Base-by-base conservation (phyloP, 1,284 basidiomycete genomes). In the Leccinum solheimii region DNA sequence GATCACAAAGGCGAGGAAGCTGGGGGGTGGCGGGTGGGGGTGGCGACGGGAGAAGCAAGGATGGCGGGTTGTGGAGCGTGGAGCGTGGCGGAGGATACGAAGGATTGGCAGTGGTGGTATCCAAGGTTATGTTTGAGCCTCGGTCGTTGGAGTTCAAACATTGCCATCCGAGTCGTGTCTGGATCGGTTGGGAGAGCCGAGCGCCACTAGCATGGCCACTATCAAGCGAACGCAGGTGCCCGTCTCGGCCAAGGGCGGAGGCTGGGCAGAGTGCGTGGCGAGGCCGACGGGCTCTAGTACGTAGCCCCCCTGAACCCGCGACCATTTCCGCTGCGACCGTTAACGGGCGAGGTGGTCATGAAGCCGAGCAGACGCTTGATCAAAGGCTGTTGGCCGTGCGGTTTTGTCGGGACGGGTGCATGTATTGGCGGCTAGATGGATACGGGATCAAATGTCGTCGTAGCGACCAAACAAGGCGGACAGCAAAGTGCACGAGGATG, bases 351-450 rank as follows among this genome's bases (percentile, higher is more conserved):
- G 55, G 59, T 66, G 38, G 62, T 58, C 34, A 68, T 64, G 51
- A 74, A 76, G 13, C 73, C 72, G 48, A 76, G 60, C 8, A 73
- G 57, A 21, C 74, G 74, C 55, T 67, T 76, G 49, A 76, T 58
- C 16, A 76, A 32, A 23, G 72, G 74, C n/a, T 74, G 72, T n/a
- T 71, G 70, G 3, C 13, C 45, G n/a, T 70, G 62, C n/a, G 72
- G 72, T 56, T 64, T 75, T 5, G 64, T 64, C 3, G 74, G 74
- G 34, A 72, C 48, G 6, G 74, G 73, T 0, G 72, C 62, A 10
- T 76, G 74, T 71, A 74, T 72, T 23, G 32, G 50, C n/a, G 66
- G 64, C 70, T 74, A 38, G 19, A 63, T 36, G 26, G 21, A 49
- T 40, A 36, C n/a, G 43, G 26, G 9, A 27, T 48, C 11, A 54